Base-by-base conservation (phyloP, 192 early-diverging fungal species). In the Linnemannia schmuckeri region DNA sequence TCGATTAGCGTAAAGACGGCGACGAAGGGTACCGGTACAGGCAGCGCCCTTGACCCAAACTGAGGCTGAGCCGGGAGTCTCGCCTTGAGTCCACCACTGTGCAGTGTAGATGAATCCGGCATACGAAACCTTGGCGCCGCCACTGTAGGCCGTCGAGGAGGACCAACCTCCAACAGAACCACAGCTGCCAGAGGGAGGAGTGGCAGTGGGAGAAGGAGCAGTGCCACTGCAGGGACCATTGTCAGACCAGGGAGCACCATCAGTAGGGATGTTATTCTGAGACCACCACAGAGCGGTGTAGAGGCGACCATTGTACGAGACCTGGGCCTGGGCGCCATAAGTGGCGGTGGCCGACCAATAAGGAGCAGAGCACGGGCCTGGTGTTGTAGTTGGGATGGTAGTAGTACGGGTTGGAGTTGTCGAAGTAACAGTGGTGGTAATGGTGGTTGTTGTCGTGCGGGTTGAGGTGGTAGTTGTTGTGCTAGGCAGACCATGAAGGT, bases 271-370 rank as follows among this genome's bases (percentile, higher is more conserved):
- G 54, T 76, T 69, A 37, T 33, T 78, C 44, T 78, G 70, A 27
- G 80, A 44, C 71, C 77, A 87, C 84, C 88, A 90, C 49, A 83
- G 85, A 44, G 89, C 79, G 49, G 63, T 63, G 88, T 88, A 90
- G 5, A 79, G 88, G 18, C 79, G 88, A 40, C 89, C 88, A 77
- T 88, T 78, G 74, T 88, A 82, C 9, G 89, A 88, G 27, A 90
- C 89, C 4, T 54, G 46, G 27, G 68, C 15, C 18, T 81, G 83
- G 35, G 66, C 79, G 70, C 37, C 66, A 73, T 90, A 90, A 18
- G 55, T 66, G 6, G 52, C 38, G 69, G 75, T 75, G 20, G 81
- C 30, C n/a, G 66, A 37, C 55, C 57, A 90, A 55, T 81, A 70
- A 70, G 85, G 69, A 61, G 76, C 90, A 47, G 79, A 77, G 79